Conservation (phyloP, 1,139 yeast species). For the Geotrichum macrosporum region DNA sequence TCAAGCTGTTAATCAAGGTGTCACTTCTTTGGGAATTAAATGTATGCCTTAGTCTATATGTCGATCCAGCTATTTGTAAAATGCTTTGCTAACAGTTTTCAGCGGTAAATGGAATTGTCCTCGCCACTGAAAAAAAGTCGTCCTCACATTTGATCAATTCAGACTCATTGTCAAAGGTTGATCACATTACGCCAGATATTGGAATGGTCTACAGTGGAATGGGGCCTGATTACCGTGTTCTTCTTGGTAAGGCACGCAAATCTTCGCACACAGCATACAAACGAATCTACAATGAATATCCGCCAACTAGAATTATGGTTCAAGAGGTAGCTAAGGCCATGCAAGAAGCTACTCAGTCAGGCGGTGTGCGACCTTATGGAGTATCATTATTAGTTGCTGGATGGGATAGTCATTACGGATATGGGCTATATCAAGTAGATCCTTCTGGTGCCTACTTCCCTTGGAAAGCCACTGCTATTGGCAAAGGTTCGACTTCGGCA, state of each 20-base stretch:
- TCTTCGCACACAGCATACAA: slow-evolving; percentile 90
- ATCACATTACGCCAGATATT: slow-evolving; percentile 85
- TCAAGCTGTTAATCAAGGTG: slow-evolving; percentile 97
- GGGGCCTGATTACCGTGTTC: slow-evolving; percentile 98
- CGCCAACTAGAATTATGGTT: slow-evolving; percentile 91
- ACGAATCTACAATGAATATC: slow-evolving; percentile 91
- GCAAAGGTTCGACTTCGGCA: slow-evolving; percentile 90
- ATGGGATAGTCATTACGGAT: slow-evolving; percentile 75
- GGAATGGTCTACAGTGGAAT: slow-evolving; percentile 97
- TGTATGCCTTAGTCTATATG: neutral
- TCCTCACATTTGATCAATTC: slow-evolving; percentile 71
- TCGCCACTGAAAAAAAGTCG: slow-evolving; percentile 93
- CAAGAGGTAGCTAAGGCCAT: slow-evolving; percentile 93
- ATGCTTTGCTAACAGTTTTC: neutral
- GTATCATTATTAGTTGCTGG: slow-evolving; percentile 94
- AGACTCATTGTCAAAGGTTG: slow-evolving; percentile 74
- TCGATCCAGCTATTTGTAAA: too few relatives aligned
- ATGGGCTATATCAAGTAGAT: slow-evolving; percentile 90
- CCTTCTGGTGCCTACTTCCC: slow-evolving; percentile 98
- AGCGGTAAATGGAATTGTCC: slow-evolving; percentile 91
- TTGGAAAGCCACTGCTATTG: slow-evolving; percentile 99
- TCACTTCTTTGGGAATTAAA: slow-evolving; percentile 47
- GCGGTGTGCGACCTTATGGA: slow-evolving; percentile 98
- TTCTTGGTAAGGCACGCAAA: slow-evolving; percentile 89
- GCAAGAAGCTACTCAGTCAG: slow-evolving; percentile 98